Base-by-base conservation (phyloP, 2,329 filamentous ascomycete genomes). In the Aspergillus jensenii region DNA sequence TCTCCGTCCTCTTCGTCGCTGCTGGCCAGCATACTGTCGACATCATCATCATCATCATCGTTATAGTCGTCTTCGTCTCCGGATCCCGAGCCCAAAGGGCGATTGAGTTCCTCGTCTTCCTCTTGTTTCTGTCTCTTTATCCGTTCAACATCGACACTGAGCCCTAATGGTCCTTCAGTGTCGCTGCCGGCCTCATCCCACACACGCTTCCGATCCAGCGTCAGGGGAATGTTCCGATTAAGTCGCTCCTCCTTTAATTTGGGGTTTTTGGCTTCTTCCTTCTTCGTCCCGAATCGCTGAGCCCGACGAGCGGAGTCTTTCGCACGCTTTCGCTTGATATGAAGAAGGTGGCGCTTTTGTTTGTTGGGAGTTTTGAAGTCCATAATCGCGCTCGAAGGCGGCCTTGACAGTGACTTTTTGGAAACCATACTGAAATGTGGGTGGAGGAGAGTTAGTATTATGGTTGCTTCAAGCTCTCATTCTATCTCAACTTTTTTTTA, bases 211-310 rank as follows among this genome's bases (percentile, higher is more conserved):
- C 87, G 85, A 67, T 97, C 93, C 58, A 96, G 83, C 0, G 91
- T 96, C 55, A 85, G 75, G 0, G 95, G 90, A 44, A 92, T 83
- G 77, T 96, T 96, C 65, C 84, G 86, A 59, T 86, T 87, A 60
- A 93, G 80, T 67, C 95, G 85, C 64, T 89, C 84, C 60, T 85
- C 86, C 65, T 87, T 86, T 59, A 96, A 76, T 59, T 86, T 83
- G 2, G 93, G 93, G 68, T 97, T 86, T 74, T 89, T 90, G 63
- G 88, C 85, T 76, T 99, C 95, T 70, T 93, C 90, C 76, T 89
- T 90, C 77, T 91, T 92, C 59, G 91, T 83, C 49, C 85, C 84
- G 72, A 92, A 89, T 62, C 93, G 87, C 68, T 87, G 84, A 68
- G 92, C 90, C 68, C 90, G 87, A 68, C 89, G 90, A 47, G 87